Base-by-base conservation (phyloP, 106 monocot genomes). In the Gastrodia elata region DNA sequence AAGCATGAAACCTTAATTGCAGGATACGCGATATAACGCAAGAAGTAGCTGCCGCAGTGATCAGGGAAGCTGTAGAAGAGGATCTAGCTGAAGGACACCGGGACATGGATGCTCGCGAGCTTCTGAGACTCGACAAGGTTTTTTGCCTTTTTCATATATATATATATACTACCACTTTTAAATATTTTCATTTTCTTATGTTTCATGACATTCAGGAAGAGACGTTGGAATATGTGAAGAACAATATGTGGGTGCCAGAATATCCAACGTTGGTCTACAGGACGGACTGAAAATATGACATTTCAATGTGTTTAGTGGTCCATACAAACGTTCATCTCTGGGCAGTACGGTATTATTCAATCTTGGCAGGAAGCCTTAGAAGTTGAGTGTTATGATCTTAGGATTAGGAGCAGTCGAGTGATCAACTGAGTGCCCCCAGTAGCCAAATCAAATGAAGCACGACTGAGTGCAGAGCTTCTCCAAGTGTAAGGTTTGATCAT, bases 1-100 rank as follows among this genome's bases (percentile, higher is more conserved):
- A 44, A 44, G 14, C 16, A 2, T 44, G 44, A 52, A 52, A 18
- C 22, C 22, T n/a, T 52, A n/a, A 52, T n/a, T 52, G 52, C 82
- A 98, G 97, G 20, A 98, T 93, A 75, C 72, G 97, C 9, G 93
- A 98, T 74, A 93, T 98, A 77, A 93, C 93, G 10, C 91, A 85
- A 76, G 87, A 98, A 81, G 93, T 98, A 56, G 97, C 97, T 33
- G 84, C 93, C 30, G 90, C 97, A n/a, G 97, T 98, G 4, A 68
- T 93, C 65, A 88, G 73, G 73, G 93, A 91, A 87, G 97, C 93
- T 37, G 81, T 98, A 69, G 81, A 52, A 36, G 91, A 91, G 75
- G 86, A 93, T 82, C 76, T 98, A 25, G 93, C 93, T 0, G 93
- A 98, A 73, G 97, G 97, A 64, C 87, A 89, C 72, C 88, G 86